phyloP scores from a whole-genome alignment of 108 stramenopile genomes.

The Pseudonitzschia delicatissima region DNA sequence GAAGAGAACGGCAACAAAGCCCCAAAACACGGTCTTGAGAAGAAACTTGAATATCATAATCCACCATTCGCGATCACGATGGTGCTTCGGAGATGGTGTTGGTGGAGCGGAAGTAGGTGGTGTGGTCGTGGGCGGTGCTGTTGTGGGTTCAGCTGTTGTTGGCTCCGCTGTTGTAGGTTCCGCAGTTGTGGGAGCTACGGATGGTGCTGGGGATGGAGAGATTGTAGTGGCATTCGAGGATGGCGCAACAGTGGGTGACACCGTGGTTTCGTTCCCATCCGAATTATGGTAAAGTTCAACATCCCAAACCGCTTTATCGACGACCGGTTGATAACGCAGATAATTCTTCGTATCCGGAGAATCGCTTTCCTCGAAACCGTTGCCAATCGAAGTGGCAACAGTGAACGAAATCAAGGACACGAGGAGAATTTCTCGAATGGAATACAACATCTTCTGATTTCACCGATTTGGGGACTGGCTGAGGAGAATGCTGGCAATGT shows the following conservation, averaged over 20 bases:
- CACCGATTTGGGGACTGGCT: too few species aligned
- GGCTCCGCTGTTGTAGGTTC: not conserved
- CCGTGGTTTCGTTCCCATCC: not conserved
- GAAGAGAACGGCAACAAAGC: slow-evolving; percentile 29
- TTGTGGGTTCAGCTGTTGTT: slow-evolving; percentile 19
- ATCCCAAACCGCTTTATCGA: not conserved
- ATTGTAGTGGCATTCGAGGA: not conserved
- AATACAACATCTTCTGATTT: not conserved
- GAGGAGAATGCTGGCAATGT: too few species aligned
- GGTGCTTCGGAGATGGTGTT: slow-evolving; percentile 5
- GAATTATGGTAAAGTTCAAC: not conserved
- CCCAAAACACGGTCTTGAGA: slow-evolving; percentile 41
- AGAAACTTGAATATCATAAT: slow-evolving; percentile 31
- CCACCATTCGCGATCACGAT: slow-evolving; percentile 15
- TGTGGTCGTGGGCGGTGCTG: slow-evolving; percentile 6
- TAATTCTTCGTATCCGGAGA: too few species aligned
- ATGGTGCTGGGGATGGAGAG: not conserved
- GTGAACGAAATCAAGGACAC: not conserved
- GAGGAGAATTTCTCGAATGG: not conserved
- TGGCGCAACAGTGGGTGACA: slow-evolving; percentile 12
- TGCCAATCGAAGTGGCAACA: not conserved
- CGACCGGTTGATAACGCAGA: not conserved
- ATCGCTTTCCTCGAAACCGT: not conserved
- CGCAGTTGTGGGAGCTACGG: slow-evolving; percentile 17
- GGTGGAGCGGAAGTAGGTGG: slow-evolving; percentile 21